phyloP scores from a whole-genome alignment of 108 stramenopile genomes.

The Skeletonema tropicum region DNA sequence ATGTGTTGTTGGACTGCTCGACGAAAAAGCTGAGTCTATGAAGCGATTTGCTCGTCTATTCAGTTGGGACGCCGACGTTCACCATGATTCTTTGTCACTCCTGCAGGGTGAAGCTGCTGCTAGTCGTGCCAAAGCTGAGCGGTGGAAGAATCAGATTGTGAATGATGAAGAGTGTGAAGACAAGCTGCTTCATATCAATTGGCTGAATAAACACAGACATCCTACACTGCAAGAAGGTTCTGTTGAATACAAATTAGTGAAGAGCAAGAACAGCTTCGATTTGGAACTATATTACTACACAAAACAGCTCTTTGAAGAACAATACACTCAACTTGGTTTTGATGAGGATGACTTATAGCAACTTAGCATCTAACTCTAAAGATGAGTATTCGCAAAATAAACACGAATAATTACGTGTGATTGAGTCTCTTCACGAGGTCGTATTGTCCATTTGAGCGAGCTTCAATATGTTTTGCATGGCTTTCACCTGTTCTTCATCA shows the following conservation, averaged over 20 bases:
- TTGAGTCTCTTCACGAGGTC: too few relatives aligned
- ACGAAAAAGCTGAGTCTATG: constrained; percentile 48
- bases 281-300: constrained; percentile 47
- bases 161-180: constrained; percentile 43
- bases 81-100: constrained; percentile 8
- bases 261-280: constrained; percentile 42
- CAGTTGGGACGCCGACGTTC: constrained; percentile 41
- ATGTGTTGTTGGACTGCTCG: constrained; percentile 43
- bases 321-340: constrained; percentile 41
- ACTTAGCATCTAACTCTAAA: not conserved
- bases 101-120: constrained; percentile 14
- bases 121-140: constrained; percentile 7
- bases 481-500: too few relatives aligned
- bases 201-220: constrained; percentile 44
- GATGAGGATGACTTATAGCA: constrained; percentile 22
- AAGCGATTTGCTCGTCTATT: constrained; percentile 48
- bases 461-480: too few relatives aligned
- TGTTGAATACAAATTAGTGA: constrained; percentile 15
- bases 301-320: constrained; percentile 44
- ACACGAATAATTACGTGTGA: too few relatives aligned
- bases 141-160: constrained; percentile 32
- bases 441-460: too few relatives aligned
- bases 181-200: constrained; percentile 30
- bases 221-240: constrained; percentile 20
- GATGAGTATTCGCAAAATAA: too few relatives aligned